Percentiles rank a stretch among this genome's conserved stretches.
Evolutionary conservation across 768 basidiomycete genomes (phyloP).

Genomic region (Hydnomerulius pinastri): DNA sequence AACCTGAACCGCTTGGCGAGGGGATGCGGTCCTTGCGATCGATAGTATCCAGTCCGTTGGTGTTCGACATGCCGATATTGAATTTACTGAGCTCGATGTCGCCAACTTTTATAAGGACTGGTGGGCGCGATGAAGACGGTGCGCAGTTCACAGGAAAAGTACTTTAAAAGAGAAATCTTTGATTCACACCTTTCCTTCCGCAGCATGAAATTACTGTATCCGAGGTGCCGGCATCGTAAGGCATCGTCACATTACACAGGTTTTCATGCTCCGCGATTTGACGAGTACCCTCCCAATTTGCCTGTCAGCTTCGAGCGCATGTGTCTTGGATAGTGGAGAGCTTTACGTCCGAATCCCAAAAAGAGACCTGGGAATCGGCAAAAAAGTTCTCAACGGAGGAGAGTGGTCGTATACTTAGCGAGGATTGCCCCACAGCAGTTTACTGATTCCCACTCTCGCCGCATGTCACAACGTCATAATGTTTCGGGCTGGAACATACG

Average conservation of each 20-base stretch:
- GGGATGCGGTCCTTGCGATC: slow-evolving; percentile 60
- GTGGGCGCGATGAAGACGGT: not conserved
- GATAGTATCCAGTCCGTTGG: slow-evolving; percentile 16
- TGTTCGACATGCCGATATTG: slow-evolving; percentile 24
- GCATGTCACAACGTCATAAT: not conserved
- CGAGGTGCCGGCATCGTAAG: no score
- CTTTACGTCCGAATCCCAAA: no score
- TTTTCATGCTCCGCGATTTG: not conserved
- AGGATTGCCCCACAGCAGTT: no score
- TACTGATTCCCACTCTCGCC: no score
- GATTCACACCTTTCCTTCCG: not conserved
- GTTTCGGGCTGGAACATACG: not conserved
- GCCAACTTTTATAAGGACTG: slow-evolving; percentile 19
- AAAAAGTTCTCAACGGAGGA: no score
- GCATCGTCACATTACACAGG: not conserved
- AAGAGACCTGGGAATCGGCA: no score
- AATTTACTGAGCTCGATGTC: not conserved
- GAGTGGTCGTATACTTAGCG: no score
- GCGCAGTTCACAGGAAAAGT: slow-evolving; percentile 3
- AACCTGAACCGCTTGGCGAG: slow-evolving; percentile 32
- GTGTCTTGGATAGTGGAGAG: no score
- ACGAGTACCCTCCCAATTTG: not conserved
- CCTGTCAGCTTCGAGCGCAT: not conserved
- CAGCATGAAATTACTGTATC: slow-evolving; percentile 3
- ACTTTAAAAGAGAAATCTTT: not conserved